phyloP scores from a whole-genome alignment of 2,329 filamentous ascomycete genomes.

The Pseudodiploospora longispora region DNA sequence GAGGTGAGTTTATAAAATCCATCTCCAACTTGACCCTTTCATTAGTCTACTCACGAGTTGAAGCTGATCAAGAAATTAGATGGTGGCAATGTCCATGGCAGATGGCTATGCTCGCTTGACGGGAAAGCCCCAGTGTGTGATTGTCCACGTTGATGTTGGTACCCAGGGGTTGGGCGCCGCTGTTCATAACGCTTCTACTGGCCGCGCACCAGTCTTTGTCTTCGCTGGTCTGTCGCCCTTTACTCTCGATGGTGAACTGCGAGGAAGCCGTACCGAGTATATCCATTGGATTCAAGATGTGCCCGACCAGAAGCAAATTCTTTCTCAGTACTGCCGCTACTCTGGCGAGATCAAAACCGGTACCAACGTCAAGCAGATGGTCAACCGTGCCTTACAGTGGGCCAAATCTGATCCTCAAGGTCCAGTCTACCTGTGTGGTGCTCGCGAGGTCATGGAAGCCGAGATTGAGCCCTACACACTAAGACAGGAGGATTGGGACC shows the following conservation, averaged over 20 bases:
- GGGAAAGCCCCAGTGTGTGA: constrained; percentile 65
- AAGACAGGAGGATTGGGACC: constrained; percentile 61
- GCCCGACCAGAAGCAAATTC: constrained; percentile 71
- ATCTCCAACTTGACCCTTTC: background rate
- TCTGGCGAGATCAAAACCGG: constrained; percentile 75
- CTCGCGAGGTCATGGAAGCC: constrained; percentile 77
- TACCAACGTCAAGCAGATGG: constrained; percentile 80
- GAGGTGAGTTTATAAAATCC: constrained; percentile 44
- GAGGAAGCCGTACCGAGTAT: constrained; percentile 71
- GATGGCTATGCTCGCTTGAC: constrained; percentile 71
- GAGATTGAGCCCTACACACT: constrained; percentile 68
- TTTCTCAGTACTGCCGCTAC: constrained; percentile 81
- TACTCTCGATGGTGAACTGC: constrained; percentile 69
- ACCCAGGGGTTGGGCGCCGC: constrained; percentile 72
- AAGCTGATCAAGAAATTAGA: constrained; percentile 35
- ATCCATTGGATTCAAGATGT: constrained; percentile 85
- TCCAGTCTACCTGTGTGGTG: constrained; percentile 70
- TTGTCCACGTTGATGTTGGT: constrained; percentile 75
- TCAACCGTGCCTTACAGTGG: constrained; percentile 77
- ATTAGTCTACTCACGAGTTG: background rate
- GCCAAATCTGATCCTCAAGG: constrained; percentile 69
- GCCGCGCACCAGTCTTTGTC: constrained; percentile 65
- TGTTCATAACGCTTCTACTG: constrained; percentile 70
- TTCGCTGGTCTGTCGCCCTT: constrained; percentile 73
- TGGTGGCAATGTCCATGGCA: constrained; percentile 79